These are phyloP conservation scores for Sclerospora graminicola DNA, from an alignment of 352 stramenopile genomes.

Conservation along the genomic window DNA sequence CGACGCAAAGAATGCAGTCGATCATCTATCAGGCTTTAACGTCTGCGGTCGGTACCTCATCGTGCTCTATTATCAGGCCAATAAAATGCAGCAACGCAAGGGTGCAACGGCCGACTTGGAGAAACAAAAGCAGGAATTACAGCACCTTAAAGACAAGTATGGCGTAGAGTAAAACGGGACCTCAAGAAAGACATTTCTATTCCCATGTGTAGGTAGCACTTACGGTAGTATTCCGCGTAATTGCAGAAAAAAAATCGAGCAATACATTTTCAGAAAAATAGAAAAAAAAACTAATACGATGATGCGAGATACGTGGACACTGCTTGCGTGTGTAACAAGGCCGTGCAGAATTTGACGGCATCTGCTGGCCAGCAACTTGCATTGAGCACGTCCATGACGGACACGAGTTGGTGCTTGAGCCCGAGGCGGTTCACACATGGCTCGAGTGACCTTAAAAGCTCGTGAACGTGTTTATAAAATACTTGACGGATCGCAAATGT, in stretches of 20 bases:
- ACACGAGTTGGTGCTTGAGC: no score
- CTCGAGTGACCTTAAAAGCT: conserved; percentile 38
- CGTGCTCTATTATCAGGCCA: conserved; percentile 98
- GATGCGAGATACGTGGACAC: no score
- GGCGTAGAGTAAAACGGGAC: conserved; percentile 73
- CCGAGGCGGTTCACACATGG: conserved; percentile 54
- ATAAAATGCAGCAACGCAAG: conserved; percentile 58
- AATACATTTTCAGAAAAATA: no score
- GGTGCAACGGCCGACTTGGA: conserved; percentile 27
- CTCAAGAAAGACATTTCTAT: no score
- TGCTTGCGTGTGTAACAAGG: no score
- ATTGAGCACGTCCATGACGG: no score
- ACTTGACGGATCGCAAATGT: no score
- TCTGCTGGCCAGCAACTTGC: conserved; percentile 2
- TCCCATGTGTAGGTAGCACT: no score
- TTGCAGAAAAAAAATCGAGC: no score
- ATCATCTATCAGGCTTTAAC: conserved; percentile 99
- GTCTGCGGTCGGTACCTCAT: conserved; percentile 98
- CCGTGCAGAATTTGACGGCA: no score
- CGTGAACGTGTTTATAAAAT: conserved; percentile 33
- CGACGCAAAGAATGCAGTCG: conserved; percentile 97
- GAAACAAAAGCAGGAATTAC: conserved; percentile 72
- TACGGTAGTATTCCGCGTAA: no score
- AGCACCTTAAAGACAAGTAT: conserved; percentile 81
- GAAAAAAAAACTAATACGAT: no score